These are phyloP conservation scores for Suillus subaureus DNA, from an alignment of 768 basidiomycete species.

Conservation along the genomic window DNA sequence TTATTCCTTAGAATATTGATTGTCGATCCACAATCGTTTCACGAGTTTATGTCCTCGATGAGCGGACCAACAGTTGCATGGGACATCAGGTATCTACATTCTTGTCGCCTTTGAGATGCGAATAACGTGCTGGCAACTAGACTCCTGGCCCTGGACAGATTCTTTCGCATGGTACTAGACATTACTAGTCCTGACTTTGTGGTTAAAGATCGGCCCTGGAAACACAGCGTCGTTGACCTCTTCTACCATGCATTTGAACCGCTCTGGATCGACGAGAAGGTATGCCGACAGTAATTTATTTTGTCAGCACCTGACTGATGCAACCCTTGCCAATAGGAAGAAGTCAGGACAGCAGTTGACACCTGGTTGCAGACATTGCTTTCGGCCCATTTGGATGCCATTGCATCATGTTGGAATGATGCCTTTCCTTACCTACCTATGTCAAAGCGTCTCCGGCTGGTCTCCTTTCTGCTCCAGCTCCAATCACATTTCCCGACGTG, in stretches of 20 bases:
- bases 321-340: constrained; percentile 50
- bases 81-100: constrained; percentile 31
- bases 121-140: constrained; percentile 40
- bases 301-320: constrained; percentile 6
- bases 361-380: constrained; percentile 62
- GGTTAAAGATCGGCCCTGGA: constrained; percentile 70
- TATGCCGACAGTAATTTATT: constrained; percentile 28
- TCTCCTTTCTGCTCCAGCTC: constrained; percentile 67
- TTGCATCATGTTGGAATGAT: constrained; percentile 71
- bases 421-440: constrained; percentile 56
- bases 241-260: constrained; percentile 63
- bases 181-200: constrained; percentile 62
- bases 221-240: constrained; percentile 57
- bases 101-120: constrained; percentile 38
- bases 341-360: constrained; percentile 60
- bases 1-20: constrained; percentile 61
- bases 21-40: constrained; percentile 66
- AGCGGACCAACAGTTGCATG: not conserved
- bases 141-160: constrained; percentile 27
- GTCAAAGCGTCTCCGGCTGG: constrained; percentile 56
- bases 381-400: constrained; percentile 64
- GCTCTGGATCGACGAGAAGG: constrained; percentile 66
- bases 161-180: constrained; percentile 70
- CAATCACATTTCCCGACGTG: constrained; percentile 69
- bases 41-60: constrained; percentile 45